Conservation (phyloP, 176 grass and related monocot genomes). For the Urochloa ruziziensis region DNA sequence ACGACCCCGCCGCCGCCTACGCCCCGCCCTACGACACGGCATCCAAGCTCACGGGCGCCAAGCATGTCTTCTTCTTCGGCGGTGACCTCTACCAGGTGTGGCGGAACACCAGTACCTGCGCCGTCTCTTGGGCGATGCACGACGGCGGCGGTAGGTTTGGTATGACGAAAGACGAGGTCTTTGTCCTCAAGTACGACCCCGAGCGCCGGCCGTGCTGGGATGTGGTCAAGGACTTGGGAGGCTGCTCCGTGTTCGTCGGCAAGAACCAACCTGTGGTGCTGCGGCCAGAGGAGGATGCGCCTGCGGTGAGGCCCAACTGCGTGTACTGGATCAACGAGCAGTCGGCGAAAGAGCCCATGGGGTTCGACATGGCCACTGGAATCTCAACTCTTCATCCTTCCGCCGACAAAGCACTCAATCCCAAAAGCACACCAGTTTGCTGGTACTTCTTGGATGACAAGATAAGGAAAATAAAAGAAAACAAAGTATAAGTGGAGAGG, state of each 20-base stretch:
- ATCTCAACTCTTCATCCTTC: background rate
- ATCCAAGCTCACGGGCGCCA: background rate
- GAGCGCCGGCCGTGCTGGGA: background rate
- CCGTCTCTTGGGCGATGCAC: background rate
- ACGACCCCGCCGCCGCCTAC: background rate
- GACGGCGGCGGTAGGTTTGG: no score
- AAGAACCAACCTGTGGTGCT: background rate
- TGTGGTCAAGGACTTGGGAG: background rate
- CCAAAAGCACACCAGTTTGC: background rate
- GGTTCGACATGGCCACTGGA: background rate
- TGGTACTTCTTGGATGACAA: background rate
- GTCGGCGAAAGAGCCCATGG: background rate
- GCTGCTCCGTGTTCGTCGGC: background rate
- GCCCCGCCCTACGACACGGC: background rate
- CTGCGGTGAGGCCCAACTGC: background rate
- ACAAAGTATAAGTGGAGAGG: background rate
- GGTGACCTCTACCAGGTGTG: background rate
- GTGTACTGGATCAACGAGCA: slow-evolving; percentile 10
- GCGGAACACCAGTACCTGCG: background rate
- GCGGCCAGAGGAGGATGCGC: background rate
- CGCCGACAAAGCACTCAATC: background rate
- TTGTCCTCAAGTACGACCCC: background rate
- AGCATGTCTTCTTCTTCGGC: background rate
- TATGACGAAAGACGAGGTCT: background rate
- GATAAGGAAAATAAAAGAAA: background rate